Conservation (phyloP, 139 green algal species). For the Chlorella sp. region DNA sequence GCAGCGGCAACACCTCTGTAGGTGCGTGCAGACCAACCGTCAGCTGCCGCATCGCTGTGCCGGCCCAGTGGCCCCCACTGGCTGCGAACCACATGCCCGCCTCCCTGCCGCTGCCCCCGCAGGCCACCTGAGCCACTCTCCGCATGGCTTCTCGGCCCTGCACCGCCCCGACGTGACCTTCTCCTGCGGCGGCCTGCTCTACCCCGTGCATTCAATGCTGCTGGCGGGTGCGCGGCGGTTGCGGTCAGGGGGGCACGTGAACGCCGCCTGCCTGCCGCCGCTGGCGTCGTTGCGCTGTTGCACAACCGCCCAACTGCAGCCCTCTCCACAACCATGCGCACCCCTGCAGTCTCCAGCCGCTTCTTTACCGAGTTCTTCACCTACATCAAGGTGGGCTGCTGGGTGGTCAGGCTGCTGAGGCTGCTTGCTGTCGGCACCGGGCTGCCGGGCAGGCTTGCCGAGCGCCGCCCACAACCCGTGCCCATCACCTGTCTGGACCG, state of each 20-base stretch:
- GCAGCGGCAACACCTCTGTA: background rate
- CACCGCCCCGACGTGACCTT: slow-evolving; percentile 17
- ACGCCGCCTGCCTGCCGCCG: background rate
- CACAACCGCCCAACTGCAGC: too few species aligned
- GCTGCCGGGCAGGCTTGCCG: too few species aligned
- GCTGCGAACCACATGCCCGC: background rate
- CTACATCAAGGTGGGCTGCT: background rate
- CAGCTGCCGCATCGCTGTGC: background rate
- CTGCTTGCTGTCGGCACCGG: too few species aligned
- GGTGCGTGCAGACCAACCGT: background rate
- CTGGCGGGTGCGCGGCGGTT: background rate
- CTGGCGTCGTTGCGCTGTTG: too few species aligned
- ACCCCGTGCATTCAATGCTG: slow-evolving; percentile 8
- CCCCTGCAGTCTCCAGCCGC: background rate
- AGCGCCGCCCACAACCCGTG: too few species aligned
- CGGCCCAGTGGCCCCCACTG: background rate
- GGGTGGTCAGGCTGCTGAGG: too few species aligned
- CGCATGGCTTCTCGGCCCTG: slow-evolving; percentile 9
- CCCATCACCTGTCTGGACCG: too few species aligned
- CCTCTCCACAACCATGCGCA: too few species aligned
- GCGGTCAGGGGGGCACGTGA: background rate
- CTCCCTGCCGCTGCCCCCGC: background rate
- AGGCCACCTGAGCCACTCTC: slow-evolving; percentile 4
- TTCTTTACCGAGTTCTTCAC: slow-evolving; percentile 18
- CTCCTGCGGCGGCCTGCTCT: slow-evolving; percentile 6